Evolutionary conservation across 805 yeast species (phyloP), one percentile per base, ranked within the genome.

Genomic region (Lipomyces sp.): DNA sequence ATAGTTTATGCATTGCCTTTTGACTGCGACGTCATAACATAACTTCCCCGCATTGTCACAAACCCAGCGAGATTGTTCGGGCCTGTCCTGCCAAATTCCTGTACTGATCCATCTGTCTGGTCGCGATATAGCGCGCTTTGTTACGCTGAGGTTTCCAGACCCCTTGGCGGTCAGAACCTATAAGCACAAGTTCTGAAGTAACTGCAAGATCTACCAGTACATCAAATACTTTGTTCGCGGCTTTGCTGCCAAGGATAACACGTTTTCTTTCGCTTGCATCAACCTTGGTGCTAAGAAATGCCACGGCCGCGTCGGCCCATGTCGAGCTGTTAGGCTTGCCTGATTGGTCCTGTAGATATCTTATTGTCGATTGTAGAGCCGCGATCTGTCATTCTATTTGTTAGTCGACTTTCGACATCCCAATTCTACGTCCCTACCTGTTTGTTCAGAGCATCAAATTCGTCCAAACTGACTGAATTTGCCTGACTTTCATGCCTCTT

Each of bases 391-490:
- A 29, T 24, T 24, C 29, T 42, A 10, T 7, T 42, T 15, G 48
- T 42, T n/a, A 42, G n/a, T 15, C 18, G n/a, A 24, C 3, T 42
- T 42, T 42, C 48, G 8, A 42, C 6, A 15, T 29, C 10, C 24
- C 8, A 42, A 6, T 37, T 42, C 48, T 8, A 42, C 48, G 8
- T 57, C 59, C 53, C 48, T 13, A 64, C 64, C 61, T 64, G 67
- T 6, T 29, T 51, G 29, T 55, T 35, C n/a, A 65, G 37, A 29
- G 33, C 29, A 2, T 61, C 60, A 13, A 65, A 60, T 34, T 65
- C 68, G 35, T 65, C 68, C 13, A 55, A 35, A 35, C 60, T 65
- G 30, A 59, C 63, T 11, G 56, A 37, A 15, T 53, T 63, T 13
- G 33, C 65, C 24, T 51, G 51, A 15, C 64, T 59, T 51, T 63